Percentiles rank a stretch among this genome's conserved stretches.
These are phyloP conservation scores for Tricharina praecox DNA, from an alignment of 495 filamentous ascomycete species.

Conservation along the genomic window DNA sequence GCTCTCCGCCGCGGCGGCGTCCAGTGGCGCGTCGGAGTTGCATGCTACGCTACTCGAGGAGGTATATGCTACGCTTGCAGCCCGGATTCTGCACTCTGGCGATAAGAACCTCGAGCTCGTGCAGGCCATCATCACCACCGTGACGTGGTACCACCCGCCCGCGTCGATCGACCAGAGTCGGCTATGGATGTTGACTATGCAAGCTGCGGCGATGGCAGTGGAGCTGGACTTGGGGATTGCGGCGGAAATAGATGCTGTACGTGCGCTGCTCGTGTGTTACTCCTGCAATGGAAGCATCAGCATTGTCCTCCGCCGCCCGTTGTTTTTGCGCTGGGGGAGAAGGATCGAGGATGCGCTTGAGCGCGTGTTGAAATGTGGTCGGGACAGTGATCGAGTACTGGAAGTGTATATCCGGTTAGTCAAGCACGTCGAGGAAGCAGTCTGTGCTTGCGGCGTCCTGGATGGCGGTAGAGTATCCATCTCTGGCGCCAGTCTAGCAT, in stretches of 20 bases:
- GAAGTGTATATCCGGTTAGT: background rate
- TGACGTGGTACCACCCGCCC: constrained; percentile 75
- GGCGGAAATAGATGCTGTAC: background rate
- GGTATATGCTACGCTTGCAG: constrained; percentile 3
- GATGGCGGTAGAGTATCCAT: background rate
- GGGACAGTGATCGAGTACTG: constrained; percentile 21
- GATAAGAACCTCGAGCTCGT: constrained; percentile 14
- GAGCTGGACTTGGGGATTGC: background rate
- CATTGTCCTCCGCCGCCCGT: background rate
- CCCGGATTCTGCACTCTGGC: constrained; percentile 12
- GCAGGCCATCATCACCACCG: constrained; percentile 35
- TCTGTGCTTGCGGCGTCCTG: background rate
- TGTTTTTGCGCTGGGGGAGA: constrained; percentile 44
- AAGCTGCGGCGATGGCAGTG: background rate
- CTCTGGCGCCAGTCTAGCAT: background rate
- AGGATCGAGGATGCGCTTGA: constrained; percentile 96
- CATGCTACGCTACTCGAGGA: constrained; percentile 8
- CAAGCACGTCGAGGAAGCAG: constrained; percentile 1
- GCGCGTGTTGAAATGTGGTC: constrained; percentile 69
- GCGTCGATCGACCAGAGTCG: constrained; percentile 13
- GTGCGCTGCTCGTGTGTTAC: background rate
- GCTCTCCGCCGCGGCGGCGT: constrained; percentile 7
- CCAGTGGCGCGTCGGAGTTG: constrained; percentile 6
- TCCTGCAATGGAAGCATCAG: background rate
- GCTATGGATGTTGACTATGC: constrained; percentile 4